Evolutionary conservation across 768 basidiomycete species (phyloP), one percentile per base, ranked within the genome.

Genomic region (Nevesoporus exiguus): DNA sequence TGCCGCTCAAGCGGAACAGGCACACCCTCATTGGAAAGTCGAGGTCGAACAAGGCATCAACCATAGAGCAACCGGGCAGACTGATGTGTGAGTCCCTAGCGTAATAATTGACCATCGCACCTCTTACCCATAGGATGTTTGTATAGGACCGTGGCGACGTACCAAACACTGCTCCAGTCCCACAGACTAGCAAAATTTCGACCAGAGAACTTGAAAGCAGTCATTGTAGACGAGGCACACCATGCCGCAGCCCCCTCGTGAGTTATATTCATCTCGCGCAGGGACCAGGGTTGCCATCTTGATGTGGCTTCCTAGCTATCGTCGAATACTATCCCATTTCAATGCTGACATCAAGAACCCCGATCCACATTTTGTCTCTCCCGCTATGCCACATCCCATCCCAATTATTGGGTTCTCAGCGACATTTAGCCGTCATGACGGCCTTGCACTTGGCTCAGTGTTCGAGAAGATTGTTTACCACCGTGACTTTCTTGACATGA

Each of bases 391-490:
- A 13, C 75, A 83, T 62, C 73, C 74, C 40, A 81, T 95, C 25
- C 93, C 95, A 3, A 84, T 97, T 47, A 78, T 98, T 42, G 96
- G 95, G 0, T 97, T 98, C 67, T 93, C 93, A 50, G 96, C 96
- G 2, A 98, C 96, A 0, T 97, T 97, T 73, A 86, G 84, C 59
- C 80, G 96, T 27, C 90, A 95, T 59, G 96, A 98, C 61, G 90
- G 93, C 5, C 75, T 95, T 2, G 90, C 93, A 2, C 80, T 98
- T 4, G 86, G 91, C 7, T 85, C 88, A 3, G 86, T 97, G 1
- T 98, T 96, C 63, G 83, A 97, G 64, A 77, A 79, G 46, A 94
- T 98, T 49, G 95, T 97, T 0, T 98, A 92, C 67, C 95, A 98
- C 66, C 81, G 83, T 17, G 90, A 93, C 60, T 93, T 97, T 61